Conservation (phyloP, 345 rosid genomes). For the Corymbia maculata region DNA sequence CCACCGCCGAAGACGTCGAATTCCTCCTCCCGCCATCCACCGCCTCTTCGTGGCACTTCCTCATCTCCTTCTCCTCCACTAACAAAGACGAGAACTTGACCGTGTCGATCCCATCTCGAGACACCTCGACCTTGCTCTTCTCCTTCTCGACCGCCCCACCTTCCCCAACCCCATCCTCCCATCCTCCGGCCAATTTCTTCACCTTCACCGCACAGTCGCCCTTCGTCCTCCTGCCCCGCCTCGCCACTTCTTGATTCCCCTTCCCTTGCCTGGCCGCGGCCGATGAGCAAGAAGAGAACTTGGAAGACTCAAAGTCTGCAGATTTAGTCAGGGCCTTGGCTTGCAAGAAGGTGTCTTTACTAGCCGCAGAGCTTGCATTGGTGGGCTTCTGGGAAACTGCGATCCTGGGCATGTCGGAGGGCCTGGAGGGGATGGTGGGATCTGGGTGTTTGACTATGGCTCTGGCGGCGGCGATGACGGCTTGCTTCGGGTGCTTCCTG, state of each 20-base stretch:
- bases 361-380: constrained; percentile 1
- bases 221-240: constrained; percentile 6
- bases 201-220: constrained; percentile 7
- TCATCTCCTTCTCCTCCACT: neutral
- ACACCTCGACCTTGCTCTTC: neutral
- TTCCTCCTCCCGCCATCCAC: constrained; percentile 18
- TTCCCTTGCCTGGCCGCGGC: constrained; percentile 1
- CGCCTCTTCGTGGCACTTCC: neutral
- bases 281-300: constrained; percentile 7
- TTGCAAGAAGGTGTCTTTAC: constrained; percentile 24
- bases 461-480: neutral
- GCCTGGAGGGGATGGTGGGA: constrained; percentile 5
- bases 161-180: too few species aligned
- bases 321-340: constrained; percentile 43
- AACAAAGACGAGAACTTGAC: neutral
- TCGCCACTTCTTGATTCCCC: constrained; percentile 4
- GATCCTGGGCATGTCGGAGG: constrained; percentile 5
- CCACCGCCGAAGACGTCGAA: constrained; percentile 12
- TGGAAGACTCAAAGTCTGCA: constrained; percentile 35
- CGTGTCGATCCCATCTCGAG: neutral
- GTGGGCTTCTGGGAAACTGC: constrained; percentile 5
- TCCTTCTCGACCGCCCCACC: neutral
- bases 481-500: constrained; percentile 2
- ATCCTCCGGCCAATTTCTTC: constrained; percentile 7
- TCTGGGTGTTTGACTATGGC: constrained; percentile 11